Evolutionary conservation across 768 basidiomycete genomes (phyloP), one percentile per base, ranked within the genome.

Genomic region (Leccinum aurantiacum): DNA sequence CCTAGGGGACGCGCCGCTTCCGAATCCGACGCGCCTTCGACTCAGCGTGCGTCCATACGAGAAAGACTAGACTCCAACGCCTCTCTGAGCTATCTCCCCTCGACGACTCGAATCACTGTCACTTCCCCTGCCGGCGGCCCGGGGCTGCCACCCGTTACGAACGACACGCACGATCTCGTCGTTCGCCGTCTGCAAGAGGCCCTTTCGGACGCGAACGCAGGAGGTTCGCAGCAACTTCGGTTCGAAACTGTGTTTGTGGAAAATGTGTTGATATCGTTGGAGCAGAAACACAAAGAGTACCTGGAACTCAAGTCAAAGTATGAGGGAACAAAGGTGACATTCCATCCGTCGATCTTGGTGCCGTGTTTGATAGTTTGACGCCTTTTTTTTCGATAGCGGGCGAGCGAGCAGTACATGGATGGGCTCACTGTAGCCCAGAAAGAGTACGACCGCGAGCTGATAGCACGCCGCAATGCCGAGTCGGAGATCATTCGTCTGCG

Each of bases 361-460:
- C 44, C 38, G 47, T n/a, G 10, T 25, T 31, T 49, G 25, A 59
- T 6, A 53, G 48, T 49, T 51, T 50, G 41, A 58, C 51, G 47
- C 24, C 15, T 55, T 52, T 55, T 17, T 38, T 27, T 27, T 27
- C 50, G 33, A 35, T 70, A 99, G 96, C 81, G 96, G 53, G 87
- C 91, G 52, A 97, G 93, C 70, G 90, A 91, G 63, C 91, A 93
- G 64, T 95, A 91, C 62, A 91, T 95, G 57, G 90, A 95, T 62
- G 97, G 97, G 46, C 78, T 99, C 46, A 88, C 88, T 1, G 94
- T 95, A 25, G 95, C 96, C 2, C 91, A 95, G 66, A 88, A 89
- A 47, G 97, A 98, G 70, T 98, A 96, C 70, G 95, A 98, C 69
- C 85, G 85, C 54, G 97, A 98, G 74, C 80, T 95, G 37, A 87